Base-by-base conservation (phyloP, 345 rosid genomes). In the Mangifera indica region DNA sequence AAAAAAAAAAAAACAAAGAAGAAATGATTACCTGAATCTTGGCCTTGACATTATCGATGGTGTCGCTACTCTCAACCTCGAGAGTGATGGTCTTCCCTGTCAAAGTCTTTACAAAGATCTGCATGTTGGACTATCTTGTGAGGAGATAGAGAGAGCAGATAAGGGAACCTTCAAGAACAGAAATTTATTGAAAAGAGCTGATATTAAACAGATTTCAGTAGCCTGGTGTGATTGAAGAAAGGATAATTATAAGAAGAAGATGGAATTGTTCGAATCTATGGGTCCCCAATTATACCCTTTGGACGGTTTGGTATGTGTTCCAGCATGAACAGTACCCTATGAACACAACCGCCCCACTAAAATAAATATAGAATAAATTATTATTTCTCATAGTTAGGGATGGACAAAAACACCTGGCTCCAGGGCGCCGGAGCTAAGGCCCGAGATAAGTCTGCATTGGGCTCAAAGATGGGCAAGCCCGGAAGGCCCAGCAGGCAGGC, bases 51-150 rank as follows among this genome's bases (percentile, higher is more conserved):
- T 85, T 85, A 78, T 85, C 88, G 78, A 83, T 65, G 70, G 86
- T 85, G 70, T 85, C 88, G 60, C 86, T 83, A 66, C 85, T 77
- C 72, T 85, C 88, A 21, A 83, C 86, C 72, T 83, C 88, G 77
- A 85, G 82, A 70, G 88, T 85, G 61, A 85, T 81, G 46, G 88
- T 85, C 80, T 85, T 85, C 0, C 88, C 88, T 15, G 88, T 81
- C 29, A 83, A 68, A 62, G 88, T 85, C 77, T 85, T 85, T 64
- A 85, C 88, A 71, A 83, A 85, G 83, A 85, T 83, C 86, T 85
- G 88, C 88, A 85, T 80, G 2, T 20, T 52, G 21, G 7, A 44
- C 1, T 58, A 9, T 24, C 51, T 64, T 7, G 46, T 29, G 69
- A 29, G 20, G 57, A 9, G 53, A 42, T 3, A 17, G 11, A 24